Evolutionary conservation across 805 yeast species (phyloP), one percentile per base, ranked within the genome.

Genomic region (Kluyveromyces wickerhamii): DNA sequence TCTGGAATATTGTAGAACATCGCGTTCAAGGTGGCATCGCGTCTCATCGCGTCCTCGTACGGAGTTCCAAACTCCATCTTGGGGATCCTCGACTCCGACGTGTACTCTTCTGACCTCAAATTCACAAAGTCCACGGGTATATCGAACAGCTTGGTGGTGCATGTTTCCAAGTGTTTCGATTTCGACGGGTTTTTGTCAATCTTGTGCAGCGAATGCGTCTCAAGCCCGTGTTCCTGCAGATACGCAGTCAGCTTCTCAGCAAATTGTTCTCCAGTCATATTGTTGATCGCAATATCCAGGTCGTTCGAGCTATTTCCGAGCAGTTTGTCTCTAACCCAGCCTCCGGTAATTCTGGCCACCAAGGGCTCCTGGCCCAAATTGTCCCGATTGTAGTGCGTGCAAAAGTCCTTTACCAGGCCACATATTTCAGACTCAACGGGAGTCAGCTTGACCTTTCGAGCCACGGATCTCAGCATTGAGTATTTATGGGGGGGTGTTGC

Each of bases 241-340:
- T 67, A 89, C 15, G 65, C 63, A 40, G 72, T 70, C 41, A 92
- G 60, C 10, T 71, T 71, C 21, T 65, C 64, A 1, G 95, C 96
- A 60, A 92, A 89, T 21, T 76, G 77, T 49, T 82, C 87, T 1
- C 99, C 99, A 0, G 94, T 74, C 51, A 85, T 61, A 36, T 67
- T 67, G 57, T 92, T 87, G 31, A 92, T 75, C 5, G 96, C 96
- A 31, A 92, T 84, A 49, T 92, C 99, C 20, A 92, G 66, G 56
- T 92, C 99, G 51, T 89, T 77, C 27, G 89, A 78, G 15, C 74
- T 75, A 30, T 70, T 68, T 0, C 95, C 94, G 20, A 92, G 63
- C 19, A 92, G 63, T 60, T 92, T 92, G 57, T 92, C 98, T 47
- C 98, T 71, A 2, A 92, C 98, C 98, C 98, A 89, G 0, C 98